Conservation (phyloP, 106 monocot genomes). For the Gastrodia elata region DNA sequence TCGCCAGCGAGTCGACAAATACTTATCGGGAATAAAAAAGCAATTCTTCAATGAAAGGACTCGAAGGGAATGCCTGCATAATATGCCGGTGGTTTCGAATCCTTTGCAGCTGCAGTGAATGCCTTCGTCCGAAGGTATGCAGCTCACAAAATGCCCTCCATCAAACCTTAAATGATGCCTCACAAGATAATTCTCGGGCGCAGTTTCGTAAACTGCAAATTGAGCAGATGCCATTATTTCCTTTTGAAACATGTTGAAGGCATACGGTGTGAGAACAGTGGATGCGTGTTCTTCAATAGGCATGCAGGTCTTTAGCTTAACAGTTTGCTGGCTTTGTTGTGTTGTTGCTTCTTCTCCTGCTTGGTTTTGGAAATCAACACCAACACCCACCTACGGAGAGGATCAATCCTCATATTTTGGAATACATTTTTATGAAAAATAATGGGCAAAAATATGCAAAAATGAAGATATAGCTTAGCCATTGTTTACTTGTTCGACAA, state of each 20-base stretch:
- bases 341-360: slow-evolving; percentile 64
- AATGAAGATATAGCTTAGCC: background rate
- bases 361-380: slow-evolving; percentile 80
- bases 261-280: slow-evolving; percentile 49
- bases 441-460: background rate
- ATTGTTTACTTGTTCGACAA: slow-evolving; percentile 60
- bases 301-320: slow-evolving; percentile 60
- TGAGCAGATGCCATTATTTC: slow-evolving; percentile 65
- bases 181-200: slow-evolving; percentile 43
- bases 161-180: slow-evolving; percentile 55
- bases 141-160: slow-evolving; percentile 49
- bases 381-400: slow-evolving; percentile 55
- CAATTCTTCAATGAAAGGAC: slow-evolving; percentile 65
- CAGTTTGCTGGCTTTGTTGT: slow-evolving; percentile 30
- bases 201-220: slow-evolving; percentile 58
- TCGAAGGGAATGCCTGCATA: slow-evolving; percentile 58
- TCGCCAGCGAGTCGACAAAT: slow-evolving; percentile 48
- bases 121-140: slow-evolving; percentile 42
- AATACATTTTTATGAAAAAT: background rate
- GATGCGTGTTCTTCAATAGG: slow-evolving; percentile 87
- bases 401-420: background rate
- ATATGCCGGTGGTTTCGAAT: slow-evolving; percentile 55
- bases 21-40: slow-evolving; percentile 59
- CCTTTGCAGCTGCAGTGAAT: slow-evolving; percentile 69
- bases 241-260: slow-evolving; percentile 63